Base-by-base conservation (phyloP, 169 alveolate genomes). In the Cryptosporidium ryanae region DNA sequence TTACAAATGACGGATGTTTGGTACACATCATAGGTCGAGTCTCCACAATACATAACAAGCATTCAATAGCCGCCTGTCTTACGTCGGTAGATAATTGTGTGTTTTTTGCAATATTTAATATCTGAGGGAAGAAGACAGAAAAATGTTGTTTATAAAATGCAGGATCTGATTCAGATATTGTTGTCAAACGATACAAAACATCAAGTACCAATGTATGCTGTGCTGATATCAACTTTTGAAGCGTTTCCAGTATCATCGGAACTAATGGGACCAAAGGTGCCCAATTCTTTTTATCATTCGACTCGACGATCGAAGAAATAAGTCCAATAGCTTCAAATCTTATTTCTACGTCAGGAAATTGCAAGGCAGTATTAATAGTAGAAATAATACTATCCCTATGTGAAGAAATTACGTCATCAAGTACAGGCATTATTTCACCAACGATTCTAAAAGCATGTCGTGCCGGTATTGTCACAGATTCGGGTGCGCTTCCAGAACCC, bases 1-100 rank as follows among this genome's bases (percentile, higher is more conserved):
- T 76, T 31, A 76, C 87, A 76, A 76, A 76, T 23, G 71, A 59
- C 18, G 38, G 63, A 27, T 76, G 76, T 55, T 76, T 76, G 8
- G 43, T 61, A 27, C 87, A 76, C 87, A 76, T 76, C 63, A 59
- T 55, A 17, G 87, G 87, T 34, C 87, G 87, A 2, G 87, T 76
- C 27, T 76, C 87, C 15, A 76, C 87, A 23, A 76, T 61, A 25
- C 87, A 76, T 32, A 76, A 63, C 43, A 76, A 61, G 38, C 87
- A 76, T 32, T 76, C 87, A 44, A 76, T 55, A 23, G 87, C 87
- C 23, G 87, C 87, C 13, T 76, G 87, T n/a, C 87, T 55, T 44
- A 76, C 31, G 34, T 76, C 87, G 3, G 87, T 59, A 7, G 76
- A 43, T 76, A 76, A 59, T 59, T 76, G 87, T 17, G 27, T 44